These are phyloP conservation scores for Hortiboletus rubellus DNA, from an alignment of 1,284 basidiomycete species.

Conservation along the genomic window DNA sequence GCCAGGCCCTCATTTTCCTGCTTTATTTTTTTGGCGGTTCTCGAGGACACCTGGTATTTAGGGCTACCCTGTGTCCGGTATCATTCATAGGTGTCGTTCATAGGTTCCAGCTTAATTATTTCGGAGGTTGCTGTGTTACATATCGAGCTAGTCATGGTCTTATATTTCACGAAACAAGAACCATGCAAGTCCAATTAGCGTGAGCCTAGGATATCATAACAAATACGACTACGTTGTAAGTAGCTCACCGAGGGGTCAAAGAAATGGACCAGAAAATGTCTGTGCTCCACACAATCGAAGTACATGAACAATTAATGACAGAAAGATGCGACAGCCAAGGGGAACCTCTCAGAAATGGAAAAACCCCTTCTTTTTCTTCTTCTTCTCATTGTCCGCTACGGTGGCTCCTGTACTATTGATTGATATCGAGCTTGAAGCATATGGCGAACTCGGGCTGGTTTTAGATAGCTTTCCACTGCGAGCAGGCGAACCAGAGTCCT, in stretches of 20 bases:
- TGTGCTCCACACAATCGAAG: not conserved
- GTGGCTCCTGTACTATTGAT: slow-evolving; percentile 40
- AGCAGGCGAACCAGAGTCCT: slow-evolving; percentile 33
- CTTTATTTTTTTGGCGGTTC: not conserved
- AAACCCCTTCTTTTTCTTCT: slow-evolving; percentile 79
- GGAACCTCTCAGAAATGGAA: slow-evolving; percentile 55
- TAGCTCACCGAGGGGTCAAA: not conserved
- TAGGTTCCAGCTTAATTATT: too few relatives aligned
- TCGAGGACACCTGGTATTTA: too few relatives aligned
- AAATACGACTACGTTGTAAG: not conserved
- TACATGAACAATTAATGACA: not conserved
- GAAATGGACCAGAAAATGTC: not conserved
- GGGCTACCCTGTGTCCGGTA: too few relatives aligned
- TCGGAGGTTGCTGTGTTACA: not conserved
- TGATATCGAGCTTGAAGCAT: slow-evolving; percentile 49
- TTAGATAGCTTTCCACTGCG: slow-evolving; percentile 37
- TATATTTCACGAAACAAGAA: slow-evolving; percentile 29
- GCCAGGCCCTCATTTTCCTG: slow-evolving; percentile 48
- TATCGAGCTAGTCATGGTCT: not conserved
- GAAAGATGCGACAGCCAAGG: not conserved
- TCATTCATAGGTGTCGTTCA: too few relatives aligned
- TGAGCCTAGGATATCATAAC: slow-evolving; percentile 17
- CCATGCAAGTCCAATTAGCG: slow-evolving; percentile 16
- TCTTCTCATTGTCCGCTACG: slow-evolving; percentile 52
- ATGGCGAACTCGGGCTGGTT: slow-evolving; percentile 43